Conservation (phyloP, 2,329 filamentous ascomycete genomes). For the Trichoderma sp. region DNA sequence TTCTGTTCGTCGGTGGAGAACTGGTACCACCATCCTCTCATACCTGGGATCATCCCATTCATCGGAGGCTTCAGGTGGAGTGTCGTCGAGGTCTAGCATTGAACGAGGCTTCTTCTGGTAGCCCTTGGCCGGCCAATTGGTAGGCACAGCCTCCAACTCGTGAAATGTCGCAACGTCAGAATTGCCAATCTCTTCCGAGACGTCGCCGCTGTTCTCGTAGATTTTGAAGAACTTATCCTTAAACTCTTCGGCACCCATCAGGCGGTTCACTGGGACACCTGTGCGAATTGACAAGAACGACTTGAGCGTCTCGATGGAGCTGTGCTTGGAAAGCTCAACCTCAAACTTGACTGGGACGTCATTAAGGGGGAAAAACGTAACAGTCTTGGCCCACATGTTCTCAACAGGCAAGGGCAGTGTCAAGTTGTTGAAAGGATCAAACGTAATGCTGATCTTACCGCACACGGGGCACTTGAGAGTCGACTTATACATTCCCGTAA, state of each 20-base stretch:
- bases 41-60: conserved; percentile 60
- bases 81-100: conserved; percentile 46
- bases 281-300: conserved; percentile 65
- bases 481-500: conserved; percentile 98
- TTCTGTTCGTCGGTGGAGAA: conserved; percentile 57
- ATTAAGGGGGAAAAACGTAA: conserved; percentile 76
- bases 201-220: conserved; percentile 64
- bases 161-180: conserved; percentile 67
- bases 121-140: conserved; percentile 65
- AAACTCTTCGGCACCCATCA: conserved; percentile 83
- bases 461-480: conserved; percentile 90
- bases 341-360: conserved; percentile 67
- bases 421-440: conserved; percentile 94
- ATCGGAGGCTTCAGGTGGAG: conserved; percentile 34
- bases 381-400: conserved; percentile 70
- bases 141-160: conserved; percentile 75
- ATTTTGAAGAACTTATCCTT: conserved; percentile 82
- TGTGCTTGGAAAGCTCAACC: conserved; percentile 77
- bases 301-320: conserved; percentile 65
- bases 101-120: conserved; percentile 46
- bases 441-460: conserved; percentile 95
- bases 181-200: conserved; percentile 67
- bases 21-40: conserved; percentile 66
- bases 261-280: conserved; percentile 58
- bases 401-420: conserved; percentile 88